Conservation (phyloP, 2,329 filamentous ascomycete genomes). For the Venturia carpophila region DNA sequence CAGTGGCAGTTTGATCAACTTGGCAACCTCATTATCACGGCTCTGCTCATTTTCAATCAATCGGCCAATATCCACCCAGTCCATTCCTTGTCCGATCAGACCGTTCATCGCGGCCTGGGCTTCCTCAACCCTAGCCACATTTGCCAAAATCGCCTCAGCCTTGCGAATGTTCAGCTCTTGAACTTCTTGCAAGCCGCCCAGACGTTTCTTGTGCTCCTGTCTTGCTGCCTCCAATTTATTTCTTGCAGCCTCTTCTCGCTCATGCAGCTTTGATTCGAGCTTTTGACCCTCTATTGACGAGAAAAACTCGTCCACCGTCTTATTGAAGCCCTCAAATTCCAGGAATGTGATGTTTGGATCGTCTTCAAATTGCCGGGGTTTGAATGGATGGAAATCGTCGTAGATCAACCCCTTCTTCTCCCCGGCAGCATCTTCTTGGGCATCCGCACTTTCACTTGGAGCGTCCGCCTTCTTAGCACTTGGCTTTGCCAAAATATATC, state of each 20-base stretch:
- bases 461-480: constrained; percentile 23
- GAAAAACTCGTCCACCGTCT: constrained; percentile 92
- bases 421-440: constrained; percentile 32
- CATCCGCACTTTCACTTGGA: constrained; percentile 12
- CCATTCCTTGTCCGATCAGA: constrained; percentile 88
- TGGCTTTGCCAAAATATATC: constrained; percentile 78
- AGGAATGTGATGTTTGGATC: constrained; percentile 60
- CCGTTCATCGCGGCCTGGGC: constrained; percentile 88
- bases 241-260: constrained; percentile 73
- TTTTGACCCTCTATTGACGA: constrained; percentile 94
- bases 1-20: constrained; percentile 76
- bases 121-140: constrained; percentile 84
- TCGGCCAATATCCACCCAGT: constrained; percentile 87
- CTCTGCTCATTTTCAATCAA: constrained; percentile 82
- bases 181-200: constrained; percentile 73
- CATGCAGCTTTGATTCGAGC: constrained; percentile 71
- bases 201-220: constrained; percentile 73
- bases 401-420: constrained; percentile 55
- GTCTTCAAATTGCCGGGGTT: constrained; percentile 68
- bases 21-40: constrained; percentile 73
- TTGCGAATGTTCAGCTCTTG: constrained; percentile 81
- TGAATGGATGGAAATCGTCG: constrained; percentile 92
- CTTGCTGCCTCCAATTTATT: constrained; percentile 78
- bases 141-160: constrained; percentile 82
- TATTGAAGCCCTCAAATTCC: constrained; percentile 79